A percentile compares a stretch with the other conserved stretches of the same genome.
These are phyloP conservation scores for Lactarius sanguifluus DNA, from an alignment of 768 basidiomycete genomes.

Conservation along the genomic window DNA sequence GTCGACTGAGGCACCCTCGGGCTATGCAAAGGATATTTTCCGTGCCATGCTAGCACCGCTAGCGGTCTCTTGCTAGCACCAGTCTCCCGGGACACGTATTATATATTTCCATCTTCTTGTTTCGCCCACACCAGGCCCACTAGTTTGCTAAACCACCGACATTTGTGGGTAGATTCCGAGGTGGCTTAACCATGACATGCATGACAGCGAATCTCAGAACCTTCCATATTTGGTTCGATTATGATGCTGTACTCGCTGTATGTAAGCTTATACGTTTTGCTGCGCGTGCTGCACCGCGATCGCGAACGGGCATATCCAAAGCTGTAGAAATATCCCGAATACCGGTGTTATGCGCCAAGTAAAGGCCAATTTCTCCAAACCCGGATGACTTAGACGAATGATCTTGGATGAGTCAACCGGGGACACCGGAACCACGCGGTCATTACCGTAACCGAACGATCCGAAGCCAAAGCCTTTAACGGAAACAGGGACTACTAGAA, in stretches of 20 bases:
- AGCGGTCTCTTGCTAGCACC: not conserved
- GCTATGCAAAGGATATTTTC: not conserved
- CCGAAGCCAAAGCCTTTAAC: not conserved
- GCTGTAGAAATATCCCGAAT: not conserved
- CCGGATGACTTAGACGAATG: not conserved
- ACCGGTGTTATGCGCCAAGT: not conserved
- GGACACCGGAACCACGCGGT: not conserved
- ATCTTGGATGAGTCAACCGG: not conserved
- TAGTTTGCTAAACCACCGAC: constrained; percentile 6
- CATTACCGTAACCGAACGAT: not conserved
- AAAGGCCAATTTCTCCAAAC: not conserved
- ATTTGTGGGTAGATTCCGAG: not conserved
- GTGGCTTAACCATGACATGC: not conserved
- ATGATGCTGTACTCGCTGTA: not conserved
- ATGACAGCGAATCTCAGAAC: not conserved
- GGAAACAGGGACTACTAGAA: not conserved
- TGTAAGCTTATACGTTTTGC: not conserved
- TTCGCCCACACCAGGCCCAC: not conserved
- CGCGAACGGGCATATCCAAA: not conserved
- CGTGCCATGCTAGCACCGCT: not conserved
- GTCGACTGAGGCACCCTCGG: not conserved
- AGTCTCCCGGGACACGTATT: not conserved
- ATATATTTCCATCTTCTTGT: not conserved
- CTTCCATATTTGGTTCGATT: not conserved
- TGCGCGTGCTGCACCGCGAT: not conserved